A percentile compares a stretch with the other conserved stretches of the same genome.
Evolutionary conservation across 2,329 filamentous ascomycete species (phyloP).

Genomic region (Microdochium trichocladiopsis): DNA sequence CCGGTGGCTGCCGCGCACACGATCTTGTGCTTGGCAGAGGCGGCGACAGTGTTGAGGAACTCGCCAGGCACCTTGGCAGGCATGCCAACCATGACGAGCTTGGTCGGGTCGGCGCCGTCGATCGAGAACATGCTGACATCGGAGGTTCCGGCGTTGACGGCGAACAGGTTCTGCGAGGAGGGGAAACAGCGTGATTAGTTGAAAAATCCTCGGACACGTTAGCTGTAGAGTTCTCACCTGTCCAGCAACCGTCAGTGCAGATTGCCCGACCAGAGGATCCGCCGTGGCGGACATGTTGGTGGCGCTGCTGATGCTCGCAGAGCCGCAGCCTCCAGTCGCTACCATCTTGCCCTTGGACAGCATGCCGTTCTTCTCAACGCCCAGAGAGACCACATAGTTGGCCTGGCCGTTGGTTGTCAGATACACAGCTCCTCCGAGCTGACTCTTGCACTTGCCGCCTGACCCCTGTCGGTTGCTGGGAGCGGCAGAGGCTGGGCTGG

Average conservation of each 20-base stretch:
- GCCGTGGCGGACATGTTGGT: slow-evolving; percentile 30
- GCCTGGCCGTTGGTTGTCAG: slow-evolving; percentile 44
- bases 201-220: slow-evolving; percentile 1
- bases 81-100: slow-evolving; percentile 33
- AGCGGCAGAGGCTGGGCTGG: neutral
- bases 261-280: slow-evolving; percentile 46
- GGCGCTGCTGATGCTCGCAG: slow-evolving; percentile 27
- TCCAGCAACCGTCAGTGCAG: slow-evolving; percentile 38
- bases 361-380: slow-evolving; percentile 36
- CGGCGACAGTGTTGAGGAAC: slow-evolving; percentile 45
- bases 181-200: neutral
- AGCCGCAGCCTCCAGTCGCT: slow-evolving; percentile 39
- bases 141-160: slow-evolving; percentile 47
- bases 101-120: slow-evolving; percentile 29
- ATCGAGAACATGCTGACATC: slow-evolving; percentile 42
- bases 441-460: neutral
- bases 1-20: slow-evolving; percentile 28
- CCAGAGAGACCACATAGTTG: slow-evolving; percentile 43
- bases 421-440: slow-evolving; percentile 35
- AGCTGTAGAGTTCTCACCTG: slow-evolving; percentile 29
- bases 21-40: slow-evolving; percentile 29
- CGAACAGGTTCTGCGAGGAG: slow-evolving; percentile 39
- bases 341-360: slow-evolving; percentile 34
- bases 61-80: slow-evolving; percentile 37
- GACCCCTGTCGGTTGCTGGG: neutral